Percentiles rank a stretch among this genome's conserved stretches.
These are phyloP conservation scores for Rubia occidens DNA, from an alignment of 305 asterid species.

Conservation along the genomic window DNA sequence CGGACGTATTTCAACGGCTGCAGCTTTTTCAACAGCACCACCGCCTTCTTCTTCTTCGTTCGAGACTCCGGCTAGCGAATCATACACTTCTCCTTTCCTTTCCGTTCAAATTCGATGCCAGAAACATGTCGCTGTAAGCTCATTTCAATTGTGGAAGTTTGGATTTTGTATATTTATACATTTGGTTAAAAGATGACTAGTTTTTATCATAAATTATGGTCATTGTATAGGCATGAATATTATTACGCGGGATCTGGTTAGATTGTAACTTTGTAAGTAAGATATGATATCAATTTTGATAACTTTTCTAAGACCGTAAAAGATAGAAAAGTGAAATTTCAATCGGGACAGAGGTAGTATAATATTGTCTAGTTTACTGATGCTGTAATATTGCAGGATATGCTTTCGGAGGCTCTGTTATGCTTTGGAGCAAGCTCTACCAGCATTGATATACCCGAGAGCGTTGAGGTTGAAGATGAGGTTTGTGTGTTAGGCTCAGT, in stretches of 20 bases:
- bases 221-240: neutral
- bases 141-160: neutral
- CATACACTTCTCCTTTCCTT: constrained; percentile 56
- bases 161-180: too few species aligned
- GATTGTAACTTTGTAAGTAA: neutral
- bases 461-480: constrained; percentile 29
- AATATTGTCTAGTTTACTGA: neutral
- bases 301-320: too few species aligned
- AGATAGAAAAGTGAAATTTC: neutral
- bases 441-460: constrained; percentile 47
- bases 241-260: too few species aligned
- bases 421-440: constrained; percentile 84
- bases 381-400: constrained; percentile 32
- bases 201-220: neutral
- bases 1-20: constrained; percentile 17
- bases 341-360: neutral
- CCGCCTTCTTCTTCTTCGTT: constrained; percentile 19
- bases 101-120: constrained; percentile 69
- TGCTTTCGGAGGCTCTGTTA: constrained; percentile 70
- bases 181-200: neutral
- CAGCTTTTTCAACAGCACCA: constrained; percentile 25
- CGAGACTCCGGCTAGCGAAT: constrained; percentile 20
- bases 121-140: constrained; percentile 41
- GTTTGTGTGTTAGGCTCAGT: constrained; percentile 18
- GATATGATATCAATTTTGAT: too few species aligned